Base-by-base conservation (phyloP, 345 rosid genomes). In the Populus simonii region DNA sequence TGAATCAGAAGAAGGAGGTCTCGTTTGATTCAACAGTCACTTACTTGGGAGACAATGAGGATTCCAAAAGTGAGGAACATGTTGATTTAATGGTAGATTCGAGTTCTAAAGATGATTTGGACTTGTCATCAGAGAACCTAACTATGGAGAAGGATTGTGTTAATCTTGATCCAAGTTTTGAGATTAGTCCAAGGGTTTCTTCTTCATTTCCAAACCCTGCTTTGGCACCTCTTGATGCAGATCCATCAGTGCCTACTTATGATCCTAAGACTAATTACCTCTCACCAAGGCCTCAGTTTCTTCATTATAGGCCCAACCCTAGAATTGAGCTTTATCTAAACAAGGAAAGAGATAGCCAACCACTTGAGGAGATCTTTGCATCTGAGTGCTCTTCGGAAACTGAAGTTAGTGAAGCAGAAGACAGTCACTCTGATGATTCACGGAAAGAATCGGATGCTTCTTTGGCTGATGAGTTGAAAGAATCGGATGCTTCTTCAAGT, bases 251-350 rank as follows among this genome's bases (percentile, higher is more conserved):
- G 84, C 84, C 80, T 72, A 91, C 92, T 68, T 92, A 88, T 77
- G 91, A 89, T 78, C 92, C 90, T 22, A 81, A 86, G 74, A 86
- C 86, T 43, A 91, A 91, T 79, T 89, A 82, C 76, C 86, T 87
- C 65, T 86, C 94, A 8, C 91, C 91, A 13, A 88, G 94, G 85
- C 94, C 92, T 66, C 87, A 75, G 80, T 91, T 89, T 79, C 90
- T 88, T 53, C 87, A 81, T 45, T 89, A 91, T 53, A 87, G 79
- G 66, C 94, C 92, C 3, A 92, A 90, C 80, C 94, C 91, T 10
- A 76, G 92, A 67, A 78, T 89, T 15, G 87, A 83, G 74, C 79
- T 77, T 33, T 85, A 75, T 62, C 83, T 78, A 45, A 83, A 84
- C 27, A 79, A 82, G 65, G 85, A 78, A 71, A 79, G 73, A 69